Conservation (phyloP, 129 eudicot species). For the Helianthus tuberosus region DNA sequence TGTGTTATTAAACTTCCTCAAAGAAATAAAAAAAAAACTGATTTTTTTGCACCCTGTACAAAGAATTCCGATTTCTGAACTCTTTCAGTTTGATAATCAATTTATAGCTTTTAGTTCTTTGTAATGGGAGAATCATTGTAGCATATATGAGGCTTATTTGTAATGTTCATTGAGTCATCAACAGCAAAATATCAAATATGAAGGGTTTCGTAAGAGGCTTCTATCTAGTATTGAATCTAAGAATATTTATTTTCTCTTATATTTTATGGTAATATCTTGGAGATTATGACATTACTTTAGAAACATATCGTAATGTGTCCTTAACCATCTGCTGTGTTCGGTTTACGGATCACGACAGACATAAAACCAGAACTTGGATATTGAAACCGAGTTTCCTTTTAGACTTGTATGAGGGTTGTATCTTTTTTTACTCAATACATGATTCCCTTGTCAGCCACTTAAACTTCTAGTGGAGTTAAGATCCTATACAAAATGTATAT, state of each 20-base stretch:
- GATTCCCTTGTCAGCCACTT: neutral
- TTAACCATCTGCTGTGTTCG: neutral
- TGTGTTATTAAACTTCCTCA: too few relatives aligned
- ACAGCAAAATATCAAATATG: too few relatives aligned
- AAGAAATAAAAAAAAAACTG: too few relatives aligned
- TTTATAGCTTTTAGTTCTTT: neutral
- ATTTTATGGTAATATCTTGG: neutral
- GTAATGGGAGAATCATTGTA: neutral
- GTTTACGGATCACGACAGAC: neutral
- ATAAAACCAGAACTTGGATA: neutral
- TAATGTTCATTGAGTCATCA: too few relatives aligned
- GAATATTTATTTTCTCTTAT: neutral
- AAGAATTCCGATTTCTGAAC: neutral
- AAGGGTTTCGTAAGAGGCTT: neutral
- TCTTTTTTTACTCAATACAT: neutral
- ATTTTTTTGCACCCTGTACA: too few relatives aligned
- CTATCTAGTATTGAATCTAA: neutral
- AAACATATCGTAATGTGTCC: neutral
- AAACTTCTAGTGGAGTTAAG: neutral
- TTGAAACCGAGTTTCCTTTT: neutral
- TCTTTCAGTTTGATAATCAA: neutral
- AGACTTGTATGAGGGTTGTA: neutral
- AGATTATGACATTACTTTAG: conserved; percentile 2
- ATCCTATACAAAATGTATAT: neutral
- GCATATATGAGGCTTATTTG: too few relatives aligned